Conservation (phyloP, 2,329 filamentous ascomycete genomes). For the Colletotrichum theobromicola region DNA sequence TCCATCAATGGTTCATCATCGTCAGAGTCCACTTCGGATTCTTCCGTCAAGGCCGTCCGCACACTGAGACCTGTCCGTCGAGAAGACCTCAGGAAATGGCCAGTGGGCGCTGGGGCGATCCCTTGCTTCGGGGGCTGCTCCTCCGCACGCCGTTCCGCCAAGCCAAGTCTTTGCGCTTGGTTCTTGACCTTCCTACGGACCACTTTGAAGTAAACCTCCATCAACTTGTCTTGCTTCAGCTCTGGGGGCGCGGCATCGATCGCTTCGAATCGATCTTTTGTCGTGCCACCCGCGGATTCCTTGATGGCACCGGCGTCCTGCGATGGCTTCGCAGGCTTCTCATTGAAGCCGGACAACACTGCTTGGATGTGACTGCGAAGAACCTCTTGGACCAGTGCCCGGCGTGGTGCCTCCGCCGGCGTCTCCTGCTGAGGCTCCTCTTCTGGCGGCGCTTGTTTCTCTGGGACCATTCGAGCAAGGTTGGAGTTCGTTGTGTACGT, state of each 20-base stretch:
- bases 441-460: not conserved
- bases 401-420: slow-evolving; percentile 27
- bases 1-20: not conserved
- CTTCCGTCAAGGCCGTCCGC: not conserved
- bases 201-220: slow-evolving; percentile 56
- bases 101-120: not conserved
- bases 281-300: not conserved
- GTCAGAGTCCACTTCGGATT: not conserved
- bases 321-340: slow-evolving; percentile 9
- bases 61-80: not conserved
- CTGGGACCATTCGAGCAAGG: not conserved
- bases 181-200: slow-evolving; percentile 46
- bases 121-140: not conserved
- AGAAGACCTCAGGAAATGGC: too few species aligned
- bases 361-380: slow-evolving; percentile 56
- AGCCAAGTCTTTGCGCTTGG: slow-evolving; percentile 29
- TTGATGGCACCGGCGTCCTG: not conserved
- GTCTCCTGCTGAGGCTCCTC: slow-evolving; percentile 10
- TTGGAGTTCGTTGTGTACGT: not conserved
- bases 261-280: slow-evolving; percentile 42
- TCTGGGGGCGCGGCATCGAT: slow-evolving; percentile 53
- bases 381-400: slow-evolving; percentile 47
- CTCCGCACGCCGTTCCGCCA: slow-evolving; percentile 27
- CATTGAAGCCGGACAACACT: slow-evolving; percentile 51
- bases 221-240: slow-evolving; percentile 53